These are phyloP conservation scores for Collybiopsis confluens DNA, from an alignment of 768 basidiomycete genomes.

Conservation along the genomic window DNA sequence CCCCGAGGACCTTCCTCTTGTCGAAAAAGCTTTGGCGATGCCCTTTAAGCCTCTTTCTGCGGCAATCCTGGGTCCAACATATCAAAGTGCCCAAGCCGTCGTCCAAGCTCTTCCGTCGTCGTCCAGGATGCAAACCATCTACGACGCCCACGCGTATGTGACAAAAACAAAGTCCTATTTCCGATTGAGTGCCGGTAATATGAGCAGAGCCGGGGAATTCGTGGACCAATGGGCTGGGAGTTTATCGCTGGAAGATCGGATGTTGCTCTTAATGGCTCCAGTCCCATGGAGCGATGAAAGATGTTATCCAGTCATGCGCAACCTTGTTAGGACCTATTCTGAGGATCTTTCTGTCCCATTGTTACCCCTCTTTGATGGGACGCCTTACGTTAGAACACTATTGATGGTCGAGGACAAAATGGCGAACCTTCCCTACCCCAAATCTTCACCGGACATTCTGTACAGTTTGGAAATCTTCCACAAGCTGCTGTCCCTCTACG, in stretches of 20 bases:
- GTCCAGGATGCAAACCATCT: constrained; percentile 36
- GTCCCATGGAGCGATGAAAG: constrained; percentile 45
- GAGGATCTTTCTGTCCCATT: constrained; percentile 39
- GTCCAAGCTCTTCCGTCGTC: constrained; percentile 38
- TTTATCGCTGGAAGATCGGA: constrained; percentile 40
- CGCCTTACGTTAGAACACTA: constrained; percentile 36
- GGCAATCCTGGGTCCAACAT: constrained; percentile 41
- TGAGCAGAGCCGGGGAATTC: constrained; percentile 31
- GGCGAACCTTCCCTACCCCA: constrained; percentile 8
- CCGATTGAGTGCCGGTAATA: constrained; percentile 24
- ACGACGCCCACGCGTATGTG: constrained; percentile 46
- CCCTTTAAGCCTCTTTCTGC: constrained; percentile 46
- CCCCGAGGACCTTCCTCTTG: constrained; percentile 53
- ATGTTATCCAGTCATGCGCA: constrained; percentile 27
- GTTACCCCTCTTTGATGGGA: constrained; percentile 26
- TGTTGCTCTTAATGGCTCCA: constrained; percentile 47
- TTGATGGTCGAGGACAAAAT: constrained; percentile 35
- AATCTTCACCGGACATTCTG: constrained; percentile 16
- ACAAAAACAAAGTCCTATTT: constrained; percentile 39
- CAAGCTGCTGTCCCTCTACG: constrained; percentile 69
- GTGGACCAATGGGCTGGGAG: constrained; percentile 36
- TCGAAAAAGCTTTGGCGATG: constrained; percentile 50
- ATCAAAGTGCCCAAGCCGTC: constrained; percentile 14
- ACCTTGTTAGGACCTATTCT: constrained; percentile 41
- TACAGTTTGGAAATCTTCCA: constrained; percentile 67